These are phyloP conservation scores for Aphanomyces euteiches DNA, from an alignment of 352 stramenopile species.

Conservation along the genomic window DNA sequence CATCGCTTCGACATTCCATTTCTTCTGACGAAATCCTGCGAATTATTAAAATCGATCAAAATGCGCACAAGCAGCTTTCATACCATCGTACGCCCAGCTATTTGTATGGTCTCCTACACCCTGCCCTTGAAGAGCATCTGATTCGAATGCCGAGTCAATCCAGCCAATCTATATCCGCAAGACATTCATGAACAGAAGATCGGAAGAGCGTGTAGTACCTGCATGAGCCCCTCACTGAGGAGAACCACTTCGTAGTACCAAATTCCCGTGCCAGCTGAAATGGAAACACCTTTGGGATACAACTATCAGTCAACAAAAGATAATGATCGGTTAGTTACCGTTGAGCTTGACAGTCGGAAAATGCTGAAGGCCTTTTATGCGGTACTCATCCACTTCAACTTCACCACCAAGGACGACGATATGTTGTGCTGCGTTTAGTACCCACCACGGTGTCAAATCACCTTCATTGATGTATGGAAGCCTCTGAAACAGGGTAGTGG, in stretches of 20 bases:
- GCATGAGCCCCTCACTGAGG: slow-evolving; percentile 86
- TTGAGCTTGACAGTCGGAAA: slow-evolving; percentile 74
- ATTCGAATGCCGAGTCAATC: slow-evolving; percentile 75
- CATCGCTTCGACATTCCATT: slow-evolving; percentile 81
- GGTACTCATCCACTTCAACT: slow-evolving; percentile 52
- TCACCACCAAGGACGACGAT: slow-evolving; percentile 67
- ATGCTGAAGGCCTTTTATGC: slow-evolving; percentile 58
- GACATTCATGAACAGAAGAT: background rate
- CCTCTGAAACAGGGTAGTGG: slow-evolving; percentile 17
- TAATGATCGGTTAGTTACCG: background rate
- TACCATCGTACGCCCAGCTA: slow-evolving; percentile 90
- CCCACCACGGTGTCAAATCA: slow-evolving; percentile 26
- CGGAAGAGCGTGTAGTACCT: slow-evolving; percentile 34
- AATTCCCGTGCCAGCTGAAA: slow-evolving; percentile 55
- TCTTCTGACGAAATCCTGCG: slow-evolving; percentile 63
- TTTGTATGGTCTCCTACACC: slow-evolving; percentile 87
- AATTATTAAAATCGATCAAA: background rate
- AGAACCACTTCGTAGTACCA: slow-evolving; percentile 91
- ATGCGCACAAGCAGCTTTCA: too few species aligned
- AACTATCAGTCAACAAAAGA: background rate
- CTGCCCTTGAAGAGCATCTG: slow-evolving; percentile 80
- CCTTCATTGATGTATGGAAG: slow-evolving; percentile 20
- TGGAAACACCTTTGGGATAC: slow-evolving; percentile 31
- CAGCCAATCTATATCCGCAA: slow-evolving; percentile 71
- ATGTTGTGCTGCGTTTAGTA: slow-evolving; percentile 24